Conservation (phyloP, 305 asterid species). For the Fraxinus platypoda region DNA sequence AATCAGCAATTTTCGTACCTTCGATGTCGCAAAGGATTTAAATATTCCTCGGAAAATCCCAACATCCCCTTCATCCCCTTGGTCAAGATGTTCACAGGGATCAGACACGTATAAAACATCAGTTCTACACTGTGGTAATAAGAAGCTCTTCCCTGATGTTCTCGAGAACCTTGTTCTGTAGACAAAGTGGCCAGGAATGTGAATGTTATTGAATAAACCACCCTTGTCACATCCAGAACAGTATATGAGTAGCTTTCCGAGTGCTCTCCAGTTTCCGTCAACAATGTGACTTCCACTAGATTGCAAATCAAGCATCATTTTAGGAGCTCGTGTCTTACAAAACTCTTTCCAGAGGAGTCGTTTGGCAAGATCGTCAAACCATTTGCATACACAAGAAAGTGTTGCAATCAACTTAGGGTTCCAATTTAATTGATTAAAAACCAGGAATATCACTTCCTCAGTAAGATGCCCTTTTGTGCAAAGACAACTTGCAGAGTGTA, state of each 20-base stretch:
- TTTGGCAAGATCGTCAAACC: slow-evolving; percentile 95
- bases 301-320: slow-evolving; percentile 91
- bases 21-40: slow-evolving; percentile 71
- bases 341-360: slow-evolving; percentile 96
- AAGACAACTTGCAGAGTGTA: slow-evolving; percentile 80
- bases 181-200: slow-evolving; percentile 85
- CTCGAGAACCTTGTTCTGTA: slow-evolving; percentile 85
- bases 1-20: slow-evolving; percentile 74
- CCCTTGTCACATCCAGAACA: slow-evolving; percentile 79
- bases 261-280: slow-evolving; percentile 98
- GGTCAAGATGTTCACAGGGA: slow-evolving; percentile 97
- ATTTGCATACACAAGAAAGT: slow-evolving; percentile 84
- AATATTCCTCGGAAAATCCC: slow-evolving; percentile 94
- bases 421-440: slow-evolving; percentile 79
- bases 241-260: slow-evolving; percentile 79
- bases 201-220: slow-evolving; percentile 64
- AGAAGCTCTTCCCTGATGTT: slow-evolving; percentile 94
- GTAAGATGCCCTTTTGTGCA: slow-evolving; percentile 89
- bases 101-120: slow-evolving; percentile 93
- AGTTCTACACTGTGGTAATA: slow-evolving; percentile 77
- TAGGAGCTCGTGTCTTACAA: slow-evolving; percentile 91
- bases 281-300: slow-evolving; percentile 83
- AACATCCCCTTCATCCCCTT: slow-evolving; percentile 92
- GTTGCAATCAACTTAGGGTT: slow-evolving; percentile 79
- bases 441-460: slow-evolving; percentile 78